phyloP scores from a whole-genome alignment of 192 early-diverging fungal genomes.

The Coemansia pectinata region DNA sequence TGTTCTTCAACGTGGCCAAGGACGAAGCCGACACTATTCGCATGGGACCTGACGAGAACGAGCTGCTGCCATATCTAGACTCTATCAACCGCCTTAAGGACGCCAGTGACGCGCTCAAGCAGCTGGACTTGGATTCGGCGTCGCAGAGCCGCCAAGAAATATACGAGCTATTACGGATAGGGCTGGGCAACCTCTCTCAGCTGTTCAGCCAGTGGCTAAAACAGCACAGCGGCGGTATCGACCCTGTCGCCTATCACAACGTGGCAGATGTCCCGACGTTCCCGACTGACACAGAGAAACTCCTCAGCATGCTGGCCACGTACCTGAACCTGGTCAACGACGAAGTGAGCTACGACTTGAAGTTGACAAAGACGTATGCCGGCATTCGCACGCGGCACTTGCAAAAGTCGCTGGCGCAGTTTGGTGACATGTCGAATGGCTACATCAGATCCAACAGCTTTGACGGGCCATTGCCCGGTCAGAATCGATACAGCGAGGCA shows the following conservation, averaged over 20 bases:
- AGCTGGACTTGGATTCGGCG: conserved; percentile 50
- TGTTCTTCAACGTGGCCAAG: conserved; percentile 54
- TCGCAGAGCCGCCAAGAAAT: conserved; percentile 49
- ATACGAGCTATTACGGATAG: conserved; percentile 47
- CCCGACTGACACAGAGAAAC: conserved; percentile 52
- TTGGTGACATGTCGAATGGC: conserved; percentile 46
- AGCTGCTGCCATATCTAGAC: conserved; percentile 56
- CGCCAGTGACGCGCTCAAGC: conserved; percentile 49
- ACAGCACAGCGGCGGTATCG: conserved; percentile 54
- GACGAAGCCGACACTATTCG: conserved; percentile 51
- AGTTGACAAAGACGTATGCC: conserved; percentile 46
- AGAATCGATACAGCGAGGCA: conserved; percentile 19
- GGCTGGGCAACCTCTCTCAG: conserved; percentile 55
- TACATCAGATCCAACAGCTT: conserved; percentile 37
- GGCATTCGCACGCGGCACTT: conserved; percentile 48
- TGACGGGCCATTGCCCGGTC: conserved; percentile 19
- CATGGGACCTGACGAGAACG: conserved; percentile 51
- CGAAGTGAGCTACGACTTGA: conserved; percentile 53
- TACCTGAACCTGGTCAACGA: conserved; percentile 55
- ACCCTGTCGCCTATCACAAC: conserved; percentile 51
- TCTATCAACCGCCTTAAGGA: conserved; percentile 57
- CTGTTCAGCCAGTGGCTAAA: conserved; percentile 58
- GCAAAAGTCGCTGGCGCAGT: conserved; percentile 54
- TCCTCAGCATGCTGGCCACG: conserved; percentile 56
- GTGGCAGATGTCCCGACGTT: conserved; percentile 49